phyloP scores from a whole-genome alignment of 2,329 filamentous ascomycete species.

The Juglanconis oblonga region DNA sequence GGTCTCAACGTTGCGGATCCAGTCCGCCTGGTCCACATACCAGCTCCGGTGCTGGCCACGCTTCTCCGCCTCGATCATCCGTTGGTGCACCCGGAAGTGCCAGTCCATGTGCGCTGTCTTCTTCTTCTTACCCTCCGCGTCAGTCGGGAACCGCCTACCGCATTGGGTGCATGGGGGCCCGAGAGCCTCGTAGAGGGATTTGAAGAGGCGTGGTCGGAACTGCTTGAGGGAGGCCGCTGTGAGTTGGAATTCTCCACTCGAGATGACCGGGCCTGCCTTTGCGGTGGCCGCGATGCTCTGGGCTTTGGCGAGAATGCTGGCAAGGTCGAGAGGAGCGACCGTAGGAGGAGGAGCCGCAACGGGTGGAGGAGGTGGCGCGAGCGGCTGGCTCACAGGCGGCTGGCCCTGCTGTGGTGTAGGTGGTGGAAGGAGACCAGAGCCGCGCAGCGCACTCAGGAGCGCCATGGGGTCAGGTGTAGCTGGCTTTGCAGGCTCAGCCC shows the following conservation, averaged over 20 bases:
- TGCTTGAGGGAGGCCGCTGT: constrained; percentile 70
- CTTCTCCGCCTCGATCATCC: constrained; percentile 81
- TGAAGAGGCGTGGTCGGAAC: constrained; percentile 73
- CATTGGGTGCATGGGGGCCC: constrained; percentile 90
- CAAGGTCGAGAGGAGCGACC: constrained; percentile 24
- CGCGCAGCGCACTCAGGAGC: constrained; percentile 65
- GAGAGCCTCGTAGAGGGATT: constrained; percentile 73
- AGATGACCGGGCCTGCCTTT: constrained; percentile 18
- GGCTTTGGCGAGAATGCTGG: constrained; percentile 24
- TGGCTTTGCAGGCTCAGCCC: constrained; percentile 37
- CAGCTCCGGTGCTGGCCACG: constrained; percentile 88
- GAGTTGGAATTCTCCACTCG: constrained; percentile 49
- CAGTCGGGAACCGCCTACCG: constrained; percentile 78
- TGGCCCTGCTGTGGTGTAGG: constrained; percentile 39
- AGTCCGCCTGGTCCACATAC: constrained; percentile 93
- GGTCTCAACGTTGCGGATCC: constrained; percentile 80
- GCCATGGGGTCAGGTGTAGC: constrained; percentile 49
- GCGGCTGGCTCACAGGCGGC: constrained; percentile 29
- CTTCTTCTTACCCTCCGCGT: constrained; percentile 74
- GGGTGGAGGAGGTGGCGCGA: constrained; percentile 30
- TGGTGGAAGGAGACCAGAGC: constrained; percentile 60
- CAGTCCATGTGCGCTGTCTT: constrained; percentile 95
- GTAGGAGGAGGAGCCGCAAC: constrained; percentile 23
- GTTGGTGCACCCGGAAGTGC: constrained; percentile 93
- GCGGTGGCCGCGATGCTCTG: constrained; percentile 16